A percentile compares a stretch with the other conserved stretches of the same genome.
Evolutionary conservation across 768 basidiomycete species (phyloP).

Genomic region (Mycena pura): DNA sequence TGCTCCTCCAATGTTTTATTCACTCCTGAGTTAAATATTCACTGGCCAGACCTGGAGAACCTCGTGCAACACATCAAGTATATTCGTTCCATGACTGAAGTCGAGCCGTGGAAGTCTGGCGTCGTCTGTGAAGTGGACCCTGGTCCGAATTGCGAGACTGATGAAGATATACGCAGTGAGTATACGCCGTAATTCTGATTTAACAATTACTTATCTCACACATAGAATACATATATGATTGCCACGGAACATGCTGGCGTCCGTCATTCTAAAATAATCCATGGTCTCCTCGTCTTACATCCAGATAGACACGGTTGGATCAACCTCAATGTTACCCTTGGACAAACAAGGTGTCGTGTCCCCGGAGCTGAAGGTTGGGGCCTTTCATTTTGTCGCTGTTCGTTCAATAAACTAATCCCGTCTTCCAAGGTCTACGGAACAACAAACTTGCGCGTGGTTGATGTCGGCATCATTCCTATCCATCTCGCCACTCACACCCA

Average conservation of each 20-base stretch:
- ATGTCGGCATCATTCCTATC: conserved; percentile 17
- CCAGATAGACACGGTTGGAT: conserved; percentile 49
- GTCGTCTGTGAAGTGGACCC: conserved; percentile 16
- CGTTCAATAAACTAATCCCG: neutral
- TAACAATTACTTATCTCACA: neutral
- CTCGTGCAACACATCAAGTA: conserved; percentile 9
- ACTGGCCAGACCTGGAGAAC: neutral
- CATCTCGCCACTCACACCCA: conserved; percentile 18
- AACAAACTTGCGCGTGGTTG: neutral
- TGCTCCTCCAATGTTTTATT: too few species aligned
- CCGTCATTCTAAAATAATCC: neutral
- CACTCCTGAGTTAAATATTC: too few species aligned
- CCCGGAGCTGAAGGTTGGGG: conserved; percentile 1
- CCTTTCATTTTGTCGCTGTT: neutral
- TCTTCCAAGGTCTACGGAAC: neutral
- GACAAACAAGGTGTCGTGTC: conserved; percentile 14
- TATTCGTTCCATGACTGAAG: conserved; percentile 8
- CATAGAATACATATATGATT: conserved; percentile 12
- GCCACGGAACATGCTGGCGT: conserved; percentile 19
- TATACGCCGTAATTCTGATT: conserved; percentile 26
- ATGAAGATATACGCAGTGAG: conserved; percentile 9
- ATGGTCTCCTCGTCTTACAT: neutral
- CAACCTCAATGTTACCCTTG: conserved; percentile 8
- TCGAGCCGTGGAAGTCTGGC: conserved; percentile 10
- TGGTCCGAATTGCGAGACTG: conserved; percentile 11